These are phyloP conservation scores for Cytospora leucostoma DNA, from an alignment of 2,329 filamentous ascomycete species.

Conservation along the genomic window DNA sequence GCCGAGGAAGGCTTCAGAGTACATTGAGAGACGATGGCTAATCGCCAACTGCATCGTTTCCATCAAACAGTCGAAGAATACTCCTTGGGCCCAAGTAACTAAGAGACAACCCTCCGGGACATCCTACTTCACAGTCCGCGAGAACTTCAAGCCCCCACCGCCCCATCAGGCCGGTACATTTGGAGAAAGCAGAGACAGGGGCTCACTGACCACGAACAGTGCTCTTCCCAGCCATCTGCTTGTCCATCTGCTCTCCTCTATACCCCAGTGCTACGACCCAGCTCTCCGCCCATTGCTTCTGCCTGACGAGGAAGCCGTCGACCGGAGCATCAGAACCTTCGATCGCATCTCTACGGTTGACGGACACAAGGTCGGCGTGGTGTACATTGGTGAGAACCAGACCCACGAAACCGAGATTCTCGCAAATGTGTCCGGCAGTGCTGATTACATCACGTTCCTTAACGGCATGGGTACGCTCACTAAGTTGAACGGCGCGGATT, in stretches of 20 bases:
- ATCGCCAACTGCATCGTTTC: conserved; percentile 74
- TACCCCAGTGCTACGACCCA: conserved; percentile 57
- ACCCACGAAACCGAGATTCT: conserved; percentile 81
- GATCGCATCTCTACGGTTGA: conserved; percentile 89
- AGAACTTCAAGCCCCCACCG: conserved; percentile 61
- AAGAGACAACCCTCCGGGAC: conserved; percentile 72
- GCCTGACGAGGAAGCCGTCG: conserved; percentile 67
- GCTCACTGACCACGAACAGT: conserved; percentile 55
- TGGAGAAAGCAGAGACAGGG: conserved; percentile 51
- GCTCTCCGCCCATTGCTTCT: conserved; percentile 72
- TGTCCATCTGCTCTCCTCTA: conserved; percentile 66
- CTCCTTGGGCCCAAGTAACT: conserved; percentile 70
- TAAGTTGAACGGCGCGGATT: conserved; percentile 76
- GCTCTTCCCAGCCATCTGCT: conserved; percentile 75
- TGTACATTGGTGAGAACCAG: conserved; percentile 90
- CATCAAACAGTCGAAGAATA: conserved; percentile 67
- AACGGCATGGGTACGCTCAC: conserved; percentile 80
- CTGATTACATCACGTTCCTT: conserved; percentile 85
- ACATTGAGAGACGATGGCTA: conserved; percentile 69
- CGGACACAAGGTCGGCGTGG: conserved; percentile 90
- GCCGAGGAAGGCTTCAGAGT: conserved; percentile 63
- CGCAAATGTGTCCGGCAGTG: conserved; percentile 80
- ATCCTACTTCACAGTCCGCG: conserved; percentile 59
- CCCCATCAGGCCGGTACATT: conserved; percentile 55
- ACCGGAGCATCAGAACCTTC: conserved; percentile 76